A percentile compares a stretch with the other conserved stretches of the same genome.
These are phyloP conservation scores for Leccinum angustisporum DNA, from an alignment of 1,284 basidiomycete genomes.

Conservation along the genomic window DNA sequence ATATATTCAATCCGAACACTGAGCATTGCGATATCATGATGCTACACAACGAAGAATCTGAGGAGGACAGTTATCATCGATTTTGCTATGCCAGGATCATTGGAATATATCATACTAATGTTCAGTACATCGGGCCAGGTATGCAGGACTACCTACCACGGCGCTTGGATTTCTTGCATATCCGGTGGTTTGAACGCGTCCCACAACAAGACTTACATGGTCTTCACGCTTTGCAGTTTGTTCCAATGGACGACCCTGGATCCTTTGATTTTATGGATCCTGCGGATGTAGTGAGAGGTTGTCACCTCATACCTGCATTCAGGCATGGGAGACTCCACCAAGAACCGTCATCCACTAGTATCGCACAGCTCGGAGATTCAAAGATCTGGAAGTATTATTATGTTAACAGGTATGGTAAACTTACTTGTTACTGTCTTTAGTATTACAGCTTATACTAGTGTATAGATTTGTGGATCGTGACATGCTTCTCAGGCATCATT, in stretches of 20 bases:
- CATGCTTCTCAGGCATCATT: conserved; percentile 5
- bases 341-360: neutral
- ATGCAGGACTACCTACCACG: neutral
- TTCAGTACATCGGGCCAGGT: neutral
- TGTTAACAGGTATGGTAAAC: neutral
- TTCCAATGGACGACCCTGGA: neutral
- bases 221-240: neutral
- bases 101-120: neutral
- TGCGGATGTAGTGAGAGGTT: neutral
- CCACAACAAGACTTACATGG: neutral
- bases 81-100: neutral
- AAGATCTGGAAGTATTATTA: neutral
- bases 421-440: neutral
- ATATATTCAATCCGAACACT: neutral
- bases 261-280: neutral
- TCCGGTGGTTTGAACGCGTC: neutral
- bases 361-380: neutral
- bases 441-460: neutral
- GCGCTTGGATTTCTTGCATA: neutral
- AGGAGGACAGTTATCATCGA: neutral
- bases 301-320: neutral
- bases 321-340: neutral
- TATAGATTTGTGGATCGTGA: conserved; percentile 12
- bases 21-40: neutral
- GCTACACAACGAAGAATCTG: neutral